phyloP scores from a whole-genome alignment of 2,329 filamentous ascomycete genomes.

The Hymenoscyphus fructigenus region DNA sequence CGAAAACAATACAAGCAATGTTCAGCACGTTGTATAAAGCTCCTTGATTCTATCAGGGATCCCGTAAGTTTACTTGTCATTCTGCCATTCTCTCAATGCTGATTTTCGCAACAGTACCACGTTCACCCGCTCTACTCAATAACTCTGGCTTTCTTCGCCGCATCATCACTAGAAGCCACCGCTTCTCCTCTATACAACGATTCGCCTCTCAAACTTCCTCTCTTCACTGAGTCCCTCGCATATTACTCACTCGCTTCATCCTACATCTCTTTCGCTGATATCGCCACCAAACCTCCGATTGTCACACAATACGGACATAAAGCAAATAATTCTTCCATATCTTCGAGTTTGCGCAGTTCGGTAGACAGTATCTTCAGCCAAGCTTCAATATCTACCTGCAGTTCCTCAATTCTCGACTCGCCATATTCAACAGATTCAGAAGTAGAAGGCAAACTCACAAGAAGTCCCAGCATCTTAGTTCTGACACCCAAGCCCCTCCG shows the following conservation, averaged over 20 bases:
- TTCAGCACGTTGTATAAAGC: constrained; percentile 30
- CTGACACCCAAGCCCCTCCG: constrained; percentile 19
- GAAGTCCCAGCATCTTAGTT: neutral
- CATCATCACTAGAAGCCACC: constrained; percentile 32
- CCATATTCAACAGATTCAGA: constrained; percentile 16
- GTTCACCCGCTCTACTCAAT: constrained; percentile 34
- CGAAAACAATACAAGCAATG: constrained; percentile 35
- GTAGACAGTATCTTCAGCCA: constrained; percentile 33
- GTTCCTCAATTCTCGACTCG: constrained; percentile 21
- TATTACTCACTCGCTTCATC: constrained; percentile 31
- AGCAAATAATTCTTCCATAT: constrained; percentile 20
- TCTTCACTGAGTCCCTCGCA: constrained; percentile 32
- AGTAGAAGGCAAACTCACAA: constrained; percentile 4
- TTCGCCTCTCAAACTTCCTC: constrained; percentile 28
- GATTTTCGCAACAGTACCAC: constrained; percentile 22
- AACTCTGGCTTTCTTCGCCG: constrained; percentile 36
- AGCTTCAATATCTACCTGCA: constrained; percentile 23
- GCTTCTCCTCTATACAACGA: constrained; percentile 30
- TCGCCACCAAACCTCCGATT: constrained; percentile 21
- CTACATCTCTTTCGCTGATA: constrained; percentile 26
- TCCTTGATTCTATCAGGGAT: constrained; percentile 32
- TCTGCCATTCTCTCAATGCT: neutral
- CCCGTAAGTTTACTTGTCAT: constrained; percentile 26
- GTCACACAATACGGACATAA: constrained; percentile 5
- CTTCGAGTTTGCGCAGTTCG: constrained; percentile 31